Evolutionary conservation across 495 filamentous ascomycete species (phyloP).

Genomic region (Aspergillus nanangensis): DNA sequence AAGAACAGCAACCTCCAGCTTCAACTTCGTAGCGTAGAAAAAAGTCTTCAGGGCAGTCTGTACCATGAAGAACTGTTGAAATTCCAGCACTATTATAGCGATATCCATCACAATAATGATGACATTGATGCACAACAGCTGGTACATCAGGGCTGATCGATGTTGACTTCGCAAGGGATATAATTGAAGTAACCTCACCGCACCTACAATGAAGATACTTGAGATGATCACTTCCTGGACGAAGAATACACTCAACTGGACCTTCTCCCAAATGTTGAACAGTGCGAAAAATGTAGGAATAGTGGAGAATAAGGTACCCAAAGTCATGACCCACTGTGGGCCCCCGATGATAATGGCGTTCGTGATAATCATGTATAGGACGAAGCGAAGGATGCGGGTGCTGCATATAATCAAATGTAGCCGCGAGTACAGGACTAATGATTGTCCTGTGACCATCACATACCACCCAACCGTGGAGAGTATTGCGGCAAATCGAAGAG

Average conservation of each 20-base stretch:
- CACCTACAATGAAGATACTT: constrained; percentile 42
- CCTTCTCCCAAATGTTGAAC: constrained; percentile 41
- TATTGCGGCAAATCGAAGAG: constrained; percentile 19
- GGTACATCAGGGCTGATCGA: constrained; percentile 34
- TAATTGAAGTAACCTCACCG: constrained; percentile 29
- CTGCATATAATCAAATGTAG: constrained; percentile 26
- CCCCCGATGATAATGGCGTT: constrained; percentile 21
- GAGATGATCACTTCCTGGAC: constrained; percentile 49
- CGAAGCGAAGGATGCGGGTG: constrained; percentile 13
- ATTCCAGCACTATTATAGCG: constrained; percentile 41
- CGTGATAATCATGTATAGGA: constrained; percentile 25
- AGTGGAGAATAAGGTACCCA: constrained; percentile 11
- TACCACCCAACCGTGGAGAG: constrained; percentile 46
- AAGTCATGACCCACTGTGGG: constrained; percentile 22
- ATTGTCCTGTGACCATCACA: constrained; percentile 52
- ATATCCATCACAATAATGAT: constrained; percentile 41
- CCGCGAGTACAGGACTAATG: constrained; percentile 33
- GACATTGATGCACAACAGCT: constrained; percentile 42
- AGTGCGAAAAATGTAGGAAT: constrained; percentile 16
- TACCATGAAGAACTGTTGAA: constrained; percentile 34
- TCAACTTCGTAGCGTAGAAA: constrained; percentile 50
- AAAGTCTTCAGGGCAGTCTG: constrained; percentile 42
- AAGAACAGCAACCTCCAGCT: constrained; percentile 51
- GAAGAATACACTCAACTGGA: constrained; percentile 43
- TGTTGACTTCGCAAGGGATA: constrained; percentile 21